Percentiles rank a stretch among this genome's conserved stretches.
phyloP scores from a whole-genome alignment of 441 rosid genomes.

The Populus hybrid region DNA sequence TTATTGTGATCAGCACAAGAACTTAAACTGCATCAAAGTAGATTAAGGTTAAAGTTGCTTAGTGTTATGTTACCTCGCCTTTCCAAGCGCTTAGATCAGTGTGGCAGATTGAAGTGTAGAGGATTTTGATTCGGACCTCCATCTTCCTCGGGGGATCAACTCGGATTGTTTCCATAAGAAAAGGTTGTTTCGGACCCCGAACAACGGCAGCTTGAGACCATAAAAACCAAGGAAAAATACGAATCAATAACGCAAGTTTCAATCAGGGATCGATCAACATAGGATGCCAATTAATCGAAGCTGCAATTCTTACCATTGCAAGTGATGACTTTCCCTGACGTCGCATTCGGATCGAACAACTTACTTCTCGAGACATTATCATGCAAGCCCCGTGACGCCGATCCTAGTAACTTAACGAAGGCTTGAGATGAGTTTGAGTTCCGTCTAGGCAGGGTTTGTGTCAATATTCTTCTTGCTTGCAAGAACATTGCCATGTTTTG shows the following conservation, averaged over 20 bases:
- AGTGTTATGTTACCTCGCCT: conserved; percentile 32
- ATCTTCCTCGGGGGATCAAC: conserved; percentile 34
- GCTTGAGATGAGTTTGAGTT: background rate
- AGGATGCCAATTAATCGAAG: too few relatives aligned
- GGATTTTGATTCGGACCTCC: conserved; percentile 35
- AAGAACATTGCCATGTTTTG: background rate
- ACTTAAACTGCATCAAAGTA: background rate
- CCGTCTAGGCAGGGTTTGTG: background rate
- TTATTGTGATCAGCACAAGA: background rate
- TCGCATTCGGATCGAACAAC: conserved; percentile 14
- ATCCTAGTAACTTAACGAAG: background rate
- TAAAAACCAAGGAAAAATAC: background rate
- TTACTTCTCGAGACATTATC: background rate
- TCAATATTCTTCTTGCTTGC: conserved; percentile 2
- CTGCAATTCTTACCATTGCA: conserved; percentile 31
- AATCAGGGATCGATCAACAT: background rate
- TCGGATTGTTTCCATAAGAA: conserved; percentile 32
- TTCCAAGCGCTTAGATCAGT: conserved; percentile 40
- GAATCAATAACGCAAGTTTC: background rate
- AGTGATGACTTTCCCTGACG: conserved; percentile 31
- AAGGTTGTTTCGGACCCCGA: conserved; percentile 37
- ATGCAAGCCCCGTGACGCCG: background rate
- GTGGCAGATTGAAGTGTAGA: conserved; percentile 35
- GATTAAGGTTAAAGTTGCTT: background rate
- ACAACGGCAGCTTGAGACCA: conserved; percentile 28